Conservation (phyloP, 2,329 filamentous ascomycete genomes). For the Metarhizium robertsii region DNA sequence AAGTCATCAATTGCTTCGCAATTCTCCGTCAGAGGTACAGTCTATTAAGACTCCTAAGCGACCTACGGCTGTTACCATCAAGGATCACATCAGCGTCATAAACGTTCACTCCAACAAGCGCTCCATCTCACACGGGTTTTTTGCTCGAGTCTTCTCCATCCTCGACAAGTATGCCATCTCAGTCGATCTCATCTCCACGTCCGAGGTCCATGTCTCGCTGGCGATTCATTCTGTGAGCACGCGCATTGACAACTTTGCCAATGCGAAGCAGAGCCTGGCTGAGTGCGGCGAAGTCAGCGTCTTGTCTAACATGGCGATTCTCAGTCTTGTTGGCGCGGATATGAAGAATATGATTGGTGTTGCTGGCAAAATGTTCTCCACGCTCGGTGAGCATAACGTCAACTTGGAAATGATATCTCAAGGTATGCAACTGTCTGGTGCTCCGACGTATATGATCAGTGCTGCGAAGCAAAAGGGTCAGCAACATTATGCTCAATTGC, state of each 20-base stretch:
- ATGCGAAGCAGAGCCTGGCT: conserved; percentile 61
- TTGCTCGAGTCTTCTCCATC: conserved; percentile 87
- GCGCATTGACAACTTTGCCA: conserved; percentile 52
- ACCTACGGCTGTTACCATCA: conserved; percentile 90
- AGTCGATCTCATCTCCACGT: conserved; percentile 93
- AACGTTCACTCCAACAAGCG: conserved; percentile 98
- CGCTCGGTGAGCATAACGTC: conserved; percentile 83
- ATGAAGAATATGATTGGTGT: conserved; percentile 98
- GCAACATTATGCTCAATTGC: background rate
- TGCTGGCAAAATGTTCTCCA: conserved; percentile 88
- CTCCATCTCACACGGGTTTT: conserved; percentile 90
- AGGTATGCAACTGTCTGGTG: conserved; percentile 43
- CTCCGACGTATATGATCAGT: background rate
- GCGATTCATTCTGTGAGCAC: conserved; percentile 77
- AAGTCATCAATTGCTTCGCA: conserved; percentile 49
- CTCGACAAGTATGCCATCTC: conserved; percentile 79
- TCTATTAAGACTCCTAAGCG: conserved; percentile 53
- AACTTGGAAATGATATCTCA: conserved; percentile 99
- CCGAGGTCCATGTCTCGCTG: conserved; percentile 95
- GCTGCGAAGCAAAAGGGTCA: background rate
- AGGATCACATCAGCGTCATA: conserved; percentile 91
- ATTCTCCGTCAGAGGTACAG: conserved; percentile 27
- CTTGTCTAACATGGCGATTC: conserved; percentile 85
- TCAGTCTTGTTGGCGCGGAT: conserved; percentile 87
- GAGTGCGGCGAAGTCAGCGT: conserved; percentile 86